A percentile compares a stretch with the other conserved stretches of the same genome.
These are phyloP conservation scores for Zymoseptoria pseudotritici DNA, from an alignment of 2,329 filamentous ascomycete species.

Conservation along the genomic window DNA sequence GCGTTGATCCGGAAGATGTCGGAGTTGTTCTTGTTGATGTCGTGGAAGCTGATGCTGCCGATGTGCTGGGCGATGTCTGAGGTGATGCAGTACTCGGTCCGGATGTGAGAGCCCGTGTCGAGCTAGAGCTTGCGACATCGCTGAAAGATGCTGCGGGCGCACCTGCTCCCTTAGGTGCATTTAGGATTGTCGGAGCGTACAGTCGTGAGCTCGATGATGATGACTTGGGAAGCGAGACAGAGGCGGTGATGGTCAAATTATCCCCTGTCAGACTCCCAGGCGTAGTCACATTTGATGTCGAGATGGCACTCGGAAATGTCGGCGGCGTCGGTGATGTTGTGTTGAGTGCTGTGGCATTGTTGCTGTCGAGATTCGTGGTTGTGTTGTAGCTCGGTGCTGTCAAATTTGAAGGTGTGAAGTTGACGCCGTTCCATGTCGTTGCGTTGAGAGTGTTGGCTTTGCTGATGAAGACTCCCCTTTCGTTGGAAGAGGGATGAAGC, in stretches of 20 bases:
- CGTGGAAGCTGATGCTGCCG: neutral
- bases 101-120: neutral
- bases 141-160: neutral
- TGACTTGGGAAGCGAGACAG: neutral
- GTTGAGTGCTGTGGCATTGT: neutral
- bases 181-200: neutral
- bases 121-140: neutral
- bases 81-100: neutral
- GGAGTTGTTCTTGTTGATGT: neutral
- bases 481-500: neutral
- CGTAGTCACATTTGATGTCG: neutral
- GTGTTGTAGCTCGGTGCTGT: neutral
- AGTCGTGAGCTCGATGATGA: neutral
- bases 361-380: neutral
- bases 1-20: neutral
- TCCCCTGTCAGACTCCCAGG: neutral
- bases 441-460: constrained; percentile 17
- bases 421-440: constrained; percentile 9
- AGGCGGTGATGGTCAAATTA: neutral
- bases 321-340: neutral
- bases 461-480: constrained; percentile 8
- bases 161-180: neutral
- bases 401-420: neutral
- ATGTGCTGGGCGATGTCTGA: neutral
- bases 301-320: neutral